A percentile compares a stretch with the other conserved stretches of the same genome.
phyloP scores from a whole-genome alignment of 495 filamentous ascomycete species.

The Hypoxylon trugodes region DNA sequence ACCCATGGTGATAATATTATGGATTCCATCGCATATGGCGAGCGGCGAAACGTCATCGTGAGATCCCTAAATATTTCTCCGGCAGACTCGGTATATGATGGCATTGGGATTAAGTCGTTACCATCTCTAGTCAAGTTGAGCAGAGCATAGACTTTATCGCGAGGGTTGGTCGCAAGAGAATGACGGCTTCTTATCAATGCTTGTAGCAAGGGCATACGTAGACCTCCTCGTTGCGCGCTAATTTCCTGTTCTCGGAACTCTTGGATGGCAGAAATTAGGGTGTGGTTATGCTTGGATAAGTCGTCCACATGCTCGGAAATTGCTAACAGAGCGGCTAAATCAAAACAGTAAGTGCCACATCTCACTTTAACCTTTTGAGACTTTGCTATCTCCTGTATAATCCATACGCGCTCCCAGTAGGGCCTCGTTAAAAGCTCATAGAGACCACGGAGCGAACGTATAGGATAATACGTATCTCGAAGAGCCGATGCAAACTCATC shows the following conservation, averaged over 20 bases:
- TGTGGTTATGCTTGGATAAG: conserved; percentile 5
- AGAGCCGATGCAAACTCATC: background rate
- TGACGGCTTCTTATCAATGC: conserved; percentile 11
- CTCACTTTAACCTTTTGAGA: background rate
- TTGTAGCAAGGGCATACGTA: conserved; percentile 12
- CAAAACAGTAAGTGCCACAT: conserved; percentile 9
- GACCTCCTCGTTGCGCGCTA: conserved; percentile 1
- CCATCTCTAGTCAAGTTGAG: conserved; percentile 11
- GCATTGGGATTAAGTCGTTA: conserved; percentile 7
- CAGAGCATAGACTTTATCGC: conserved; percentile 22
- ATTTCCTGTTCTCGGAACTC: conserved; percentile 8
- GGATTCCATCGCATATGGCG: conserved; percentile 6
- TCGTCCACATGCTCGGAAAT: background rate
- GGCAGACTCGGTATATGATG: conserved; percentile 3
- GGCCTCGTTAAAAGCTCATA: conserved; percentile 6
- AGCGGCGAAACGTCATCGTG: background rate
- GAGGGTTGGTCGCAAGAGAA: conserved; percentile 20
- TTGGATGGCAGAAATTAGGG: conserved; percentile 1
- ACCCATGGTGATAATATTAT: conserved; percentile 7
- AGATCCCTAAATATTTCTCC: conserved; percentile 11
- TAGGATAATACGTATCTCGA: background rate
- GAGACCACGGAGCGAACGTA: conserved; percentile 5
- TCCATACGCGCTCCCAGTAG: conserved; percentile 27
- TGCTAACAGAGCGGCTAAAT: conserved; percentile 1
- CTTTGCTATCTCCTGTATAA: conserved; percentile 23